phyloP scores from a whole-genome alignment of 345 rosid genomes.

The Populus simonii region DNA sequence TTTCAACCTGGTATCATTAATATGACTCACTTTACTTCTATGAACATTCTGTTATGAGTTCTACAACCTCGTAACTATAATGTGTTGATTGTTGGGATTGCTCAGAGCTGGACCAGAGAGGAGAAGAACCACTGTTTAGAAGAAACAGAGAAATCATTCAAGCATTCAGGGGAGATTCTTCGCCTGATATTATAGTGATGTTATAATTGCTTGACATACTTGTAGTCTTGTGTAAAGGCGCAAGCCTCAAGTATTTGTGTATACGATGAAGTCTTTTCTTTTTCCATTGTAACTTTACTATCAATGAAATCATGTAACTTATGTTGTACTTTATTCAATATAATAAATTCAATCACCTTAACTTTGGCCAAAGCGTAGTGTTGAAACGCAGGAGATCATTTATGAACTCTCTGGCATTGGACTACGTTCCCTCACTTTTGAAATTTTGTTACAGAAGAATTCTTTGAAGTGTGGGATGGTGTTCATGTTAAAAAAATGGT shows the following conservation, averaged over 20 bases:
- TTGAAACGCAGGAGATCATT: not conserved
- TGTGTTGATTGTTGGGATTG: conserved; percentile 2
- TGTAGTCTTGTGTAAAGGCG: conserved; percentile 3
- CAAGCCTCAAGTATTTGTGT: conserved; percentile 4
- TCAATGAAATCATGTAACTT: not conserved
- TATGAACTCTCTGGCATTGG: not conserved
- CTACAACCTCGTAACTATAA: not conserved
- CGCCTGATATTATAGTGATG: conserved; percentile 68
- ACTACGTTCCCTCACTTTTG: not conserved
- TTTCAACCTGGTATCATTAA: not conserved
- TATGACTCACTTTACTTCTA: not conserved
- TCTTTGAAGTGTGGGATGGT: too few species aligned
- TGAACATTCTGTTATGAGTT: not conserved
- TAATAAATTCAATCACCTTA: not conserved
- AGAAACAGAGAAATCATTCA: conserved; percentile 93
- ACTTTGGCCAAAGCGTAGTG: not conserved
- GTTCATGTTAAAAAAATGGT: too few species aligned
- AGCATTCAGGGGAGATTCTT: conserved; percentile 83
- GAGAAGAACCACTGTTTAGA: conserved; percentile 91
- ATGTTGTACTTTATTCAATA: not conserved
- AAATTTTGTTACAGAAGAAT: not conserved
- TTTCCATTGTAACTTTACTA: not conserved
- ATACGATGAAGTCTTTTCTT: not conserved
- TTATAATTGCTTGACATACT: not conserved
- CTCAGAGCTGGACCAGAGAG: conserved; percentile 80